phyloP scores from a whole-genome alignment of 352 stramenopile genomes.

The Phytopythium montanum region DNA sequence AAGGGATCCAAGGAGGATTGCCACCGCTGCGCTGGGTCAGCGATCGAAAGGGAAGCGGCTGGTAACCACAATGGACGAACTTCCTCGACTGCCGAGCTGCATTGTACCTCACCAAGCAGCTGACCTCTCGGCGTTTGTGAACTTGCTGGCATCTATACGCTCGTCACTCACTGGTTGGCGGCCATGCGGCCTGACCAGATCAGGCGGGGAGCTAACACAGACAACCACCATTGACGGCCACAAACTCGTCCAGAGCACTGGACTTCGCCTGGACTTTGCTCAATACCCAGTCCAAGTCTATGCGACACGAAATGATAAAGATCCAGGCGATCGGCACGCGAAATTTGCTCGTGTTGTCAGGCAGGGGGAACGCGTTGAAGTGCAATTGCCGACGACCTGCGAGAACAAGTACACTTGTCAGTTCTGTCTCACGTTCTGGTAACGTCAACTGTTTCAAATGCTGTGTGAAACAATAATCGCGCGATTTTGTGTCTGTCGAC shows the following conservation, averaged over 20 bases:
- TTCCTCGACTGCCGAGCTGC: too few species aligned
- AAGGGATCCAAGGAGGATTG: background rate
- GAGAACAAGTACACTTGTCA: background rate
- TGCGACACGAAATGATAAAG: constrained; percentile 1
- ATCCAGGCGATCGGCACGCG: background rate
- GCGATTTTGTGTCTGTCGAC: background rate
- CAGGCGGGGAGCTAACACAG: background rate
- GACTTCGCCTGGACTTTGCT: too few species aligned
- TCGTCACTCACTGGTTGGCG: too few species aligned
- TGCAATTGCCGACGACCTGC: background rate
- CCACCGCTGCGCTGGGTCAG: background rate
- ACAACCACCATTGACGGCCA: too few species aligned
- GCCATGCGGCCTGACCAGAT: background rate
- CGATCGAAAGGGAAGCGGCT: too few species aligned
- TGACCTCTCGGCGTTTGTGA: too few species aligned
- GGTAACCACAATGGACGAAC: too few species aligned
- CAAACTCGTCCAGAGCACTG: background rate
- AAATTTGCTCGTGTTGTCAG: background rate
- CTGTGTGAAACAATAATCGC: background rate
- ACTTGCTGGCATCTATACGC: background rate
- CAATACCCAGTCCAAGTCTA: background rate
- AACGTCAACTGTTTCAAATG: background rate
- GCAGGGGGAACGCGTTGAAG: background rate
- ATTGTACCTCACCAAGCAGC: too few species aligned
- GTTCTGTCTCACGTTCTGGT: background rate